Percentiles rank a stretch among this genome's conserved stretches.
These are phyloP conservation scores for Strobilomyces confusus DNA, from an alignment of 768 basidiomycete genomes.

Conservation along the genomic window DNA sequence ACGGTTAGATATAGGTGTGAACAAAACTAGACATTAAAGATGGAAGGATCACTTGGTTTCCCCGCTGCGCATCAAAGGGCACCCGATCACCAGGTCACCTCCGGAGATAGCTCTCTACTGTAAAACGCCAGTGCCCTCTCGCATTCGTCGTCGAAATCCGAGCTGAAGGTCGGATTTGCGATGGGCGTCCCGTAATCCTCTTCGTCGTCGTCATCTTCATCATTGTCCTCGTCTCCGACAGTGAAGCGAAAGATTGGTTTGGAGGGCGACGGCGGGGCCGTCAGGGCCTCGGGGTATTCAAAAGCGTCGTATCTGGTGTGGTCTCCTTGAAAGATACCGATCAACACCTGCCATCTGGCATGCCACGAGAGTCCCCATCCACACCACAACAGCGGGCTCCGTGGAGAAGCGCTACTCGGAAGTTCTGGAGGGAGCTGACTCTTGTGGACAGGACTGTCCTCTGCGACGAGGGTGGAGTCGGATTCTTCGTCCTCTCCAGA, in stretches of 20 bases:
- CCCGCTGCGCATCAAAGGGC: neutral
- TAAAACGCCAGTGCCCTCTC: constrained; percentile 26
- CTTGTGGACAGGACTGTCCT: constrained; percentile 27
- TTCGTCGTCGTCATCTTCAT: constrained; percentile 19
- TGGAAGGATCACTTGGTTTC: neutral
- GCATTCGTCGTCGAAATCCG: constrained; percentile 25
- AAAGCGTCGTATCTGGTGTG: constrained; percentile 11
- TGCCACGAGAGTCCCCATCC: constrained; percentile 50
- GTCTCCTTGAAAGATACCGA: constrained; percentile 38
- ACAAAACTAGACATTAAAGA: constrained; percentile 19
- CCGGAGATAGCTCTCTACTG: constrained; percentile 3
- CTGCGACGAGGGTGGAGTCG: constrained; percentile 56
- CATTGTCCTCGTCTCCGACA: constrained; percentile 18
- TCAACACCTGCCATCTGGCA: constrained; percentile 50
- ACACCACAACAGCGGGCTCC: constrained; percentile 12
- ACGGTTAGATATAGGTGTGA: constrained; percentile 16
- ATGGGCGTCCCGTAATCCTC: constrained; percentile 27
- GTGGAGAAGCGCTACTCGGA: constrained; percentile 6
- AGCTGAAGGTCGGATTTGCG: constrained; percentile 13
- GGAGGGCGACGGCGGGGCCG: neutral
- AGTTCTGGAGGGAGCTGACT: neutral
- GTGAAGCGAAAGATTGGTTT: constrained; percentile 20
- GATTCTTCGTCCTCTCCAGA: constrained; percentile 38
- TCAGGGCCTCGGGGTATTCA: neutral
- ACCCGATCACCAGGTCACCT: neutral